Base-by-base conservation (phyloP, 768 basidiomycete species). In the Leccinum obscurum region DNA sequence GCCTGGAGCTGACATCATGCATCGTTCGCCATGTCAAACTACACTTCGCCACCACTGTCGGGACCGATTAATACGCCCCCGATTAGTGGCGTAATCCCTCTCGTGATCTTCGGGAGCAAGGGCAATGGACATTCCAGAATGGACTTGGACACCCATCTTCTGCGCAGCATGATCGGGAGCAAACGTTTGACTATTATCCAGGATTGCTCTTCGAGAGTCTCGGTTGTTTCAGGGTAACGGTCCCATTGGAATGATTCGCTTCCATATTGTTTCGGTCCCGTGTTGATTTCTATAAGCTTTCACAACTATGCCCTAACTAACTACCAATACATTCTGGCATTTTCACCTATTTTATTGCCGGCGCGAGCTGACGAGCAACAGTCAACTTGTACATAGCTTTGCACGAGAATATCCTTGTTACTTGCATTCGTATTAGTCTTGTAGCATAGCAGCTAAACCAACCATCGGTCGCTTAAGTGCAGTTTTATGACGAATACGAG, bases 101-200 rank as follows among this genome's bases (percentile, higher is more conserved):
- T 70, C 24, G 82, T 87, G 67, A 84, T 86, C 34, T 90, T 90
- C 75, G 76, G 87, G 52, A 84, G 85, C 51, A 68, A 85, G 46
- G 82, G 81, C 44, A 68, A 75, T 57, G 58, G 76, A 13, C 73
- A 64, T 34, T 35, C 68, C 50, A 63, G 66, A 63, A 56, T 64
- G 56, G 64, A 58, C n/a, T 63, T 72, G 17, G 71, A 75, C 15
- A 20, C 64, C 7, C 64, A 62, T 44, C 28, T 64, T 77, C 72
- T 67, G 66, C 66, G 60, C 70, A 68, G 30, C 65, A 70, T 53
- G 63, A 60, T 32, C 55, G 60, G 2, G 72, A 72, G 44, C 66
- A 64, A 32, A 8, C 68, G n/a, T 76, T 71, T 35, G 72, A 72
- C 41, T 68, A 74, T 39, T 72, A 73, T 55, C 61, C 70, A 44